These are phyloP conservation scores for Stagonosporopsis tanaceti DNA, from an alignment of 2,329 filamentous ascomycete genomes.

Conservation along the genomic window DNA sequence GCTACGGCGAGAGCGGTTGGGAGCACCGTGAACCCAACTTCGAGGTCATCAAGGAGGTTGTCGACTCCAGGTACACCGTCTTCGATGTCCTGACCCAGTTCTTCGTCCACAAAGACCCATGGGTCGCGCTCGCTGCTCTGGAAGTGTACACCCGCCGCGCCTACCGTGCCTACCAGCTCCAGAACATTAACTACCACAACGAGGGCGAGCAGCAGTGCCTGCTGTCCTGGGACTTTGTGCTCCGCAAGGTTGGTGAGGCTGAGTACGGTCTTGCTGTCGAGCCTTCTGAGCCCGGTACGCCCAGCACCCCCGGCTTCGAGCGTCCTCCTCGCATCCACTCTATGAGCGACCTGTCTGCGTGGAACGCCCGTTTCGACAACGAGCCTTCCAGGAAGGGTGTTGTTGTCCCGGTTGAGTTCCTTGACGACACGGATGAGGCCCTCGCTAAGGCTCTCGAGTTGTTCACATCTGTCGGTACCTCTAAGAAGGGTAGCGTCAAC, in stretches of 20 bases:
- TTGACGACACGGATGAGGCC: constrained; percentile 92
- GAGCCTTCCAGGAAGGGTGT: constrained; percentile 91
- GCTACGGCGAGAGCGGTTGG: constrained; percentile 96
- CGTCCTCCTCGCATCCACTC: constrained; percentile 82
- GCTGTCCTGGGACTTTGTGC: constrained; percentile 93
- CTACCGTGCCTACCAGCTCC: constrained; percentile 93
- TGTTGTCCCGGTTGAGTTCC: constrained; percentile 89
- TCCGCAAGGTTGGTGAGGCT: constrained; percentile 90
- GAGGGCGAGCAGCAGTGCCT: constrained; percentile 78
- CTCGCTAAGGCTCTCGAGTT: constrained; percentile 84
- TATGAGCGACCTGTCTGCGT: constrained; percentile 95
- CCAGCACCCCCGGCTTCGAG: constrained; percentile 72
- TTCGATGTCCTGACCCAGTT: constrained; percentile 95
- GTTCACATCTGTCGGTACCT: constrained; percentile 68
- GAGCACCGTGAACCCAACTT: constrained; percentile 93
- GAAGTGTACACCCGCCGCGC: constrained; percentile 97
- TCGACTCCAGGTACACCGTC: constrained; percentile 98
- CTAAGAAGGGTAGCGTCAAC: constrained; percentile 61
- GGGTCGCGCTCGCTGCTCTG: constrained; percentile 90
- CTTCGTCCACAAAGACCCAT: constrained; percentile 92
- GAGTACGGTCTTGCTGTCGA: constrained; percentile 85
- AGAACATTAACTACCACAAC: constrained; percentile 86
- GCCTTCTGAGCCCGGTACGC: constrained; percentile 78
- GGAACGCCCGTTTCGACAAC: constrained; percentile 72
- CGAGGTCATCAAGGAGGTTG: constrained; percentile 93